phyloP scores from a whole-genome alignment of 2,329 filamentous ascomycete genomes.

The Beauveria sp. region DNA sequence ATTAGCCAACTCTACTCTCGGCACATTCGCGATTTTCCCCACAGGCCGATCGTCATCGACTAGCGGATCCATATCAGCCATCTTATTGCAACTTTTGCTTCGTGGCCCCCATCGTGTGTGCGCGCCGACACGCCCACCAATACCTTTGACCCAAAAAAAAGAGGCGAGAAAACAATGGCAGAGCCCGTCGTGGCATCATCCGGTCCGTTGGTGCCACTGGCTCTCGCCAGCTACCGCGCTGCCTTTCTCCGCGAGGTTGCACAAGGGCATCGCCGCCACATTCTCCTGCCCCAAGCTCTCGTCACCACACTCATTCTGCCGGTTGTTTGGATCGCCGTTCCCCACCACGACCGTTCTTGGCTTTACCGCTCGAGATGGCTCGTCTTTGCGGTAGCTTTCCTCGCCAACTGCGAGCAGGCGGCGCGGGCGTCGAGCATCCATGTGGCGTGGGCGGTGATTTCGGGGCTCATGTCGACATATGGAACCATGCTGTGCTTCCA shows the following conservation, averaged over 20 bases:
- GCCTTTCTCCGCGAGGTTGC: constrained; percentile 29
- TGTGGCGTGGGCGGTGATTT: constrained; percentile 41
- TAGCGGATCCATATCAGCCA: too few species aligned
- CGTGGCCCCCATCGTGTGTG: too few species aligned
- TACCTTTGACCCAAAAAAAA: too few species aligned
- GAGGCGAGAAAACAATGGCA: background rate
- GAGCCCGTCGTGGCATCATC: background rate
- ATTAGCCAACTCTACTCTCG: too few species aligned
- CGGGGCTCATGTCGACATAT: constrained; percentile 44
- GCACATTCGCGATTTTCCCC: too few species aligned
- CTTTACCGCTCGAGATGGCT: constrained; percentile 42
- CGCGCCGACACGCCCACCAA: background rate
- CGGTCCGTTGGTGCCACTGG: constrained; percentile 11
- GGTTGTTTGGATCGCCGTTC: constrained; percentile 47
- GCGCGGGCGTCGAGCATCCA: constrained; percentile 40
- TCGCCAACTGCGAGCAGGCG: constrained; percentile 37
- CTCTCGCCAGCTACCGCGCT: constrained; percentile 25
- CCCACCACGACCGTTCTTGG: constrained; percentile 43
- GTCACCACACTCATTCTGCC: constrained; percentile 42
- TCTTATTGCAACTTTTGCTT: too few species aligned
- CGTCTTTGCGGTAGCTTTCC: constrained; percentile 35
- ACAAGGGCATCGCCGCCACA: constrained; percentile 35
- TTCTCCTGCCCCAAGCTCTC: constrained; percentile 46
- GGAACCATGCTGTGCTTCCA: constrained; percentile 41
- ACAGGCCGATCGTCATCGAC: too few species aligned